Evolutionary conservation across 1,284 basidiomycete genomes (phyloP).

Genomic region (Tylopilus microsporus): DNA sequence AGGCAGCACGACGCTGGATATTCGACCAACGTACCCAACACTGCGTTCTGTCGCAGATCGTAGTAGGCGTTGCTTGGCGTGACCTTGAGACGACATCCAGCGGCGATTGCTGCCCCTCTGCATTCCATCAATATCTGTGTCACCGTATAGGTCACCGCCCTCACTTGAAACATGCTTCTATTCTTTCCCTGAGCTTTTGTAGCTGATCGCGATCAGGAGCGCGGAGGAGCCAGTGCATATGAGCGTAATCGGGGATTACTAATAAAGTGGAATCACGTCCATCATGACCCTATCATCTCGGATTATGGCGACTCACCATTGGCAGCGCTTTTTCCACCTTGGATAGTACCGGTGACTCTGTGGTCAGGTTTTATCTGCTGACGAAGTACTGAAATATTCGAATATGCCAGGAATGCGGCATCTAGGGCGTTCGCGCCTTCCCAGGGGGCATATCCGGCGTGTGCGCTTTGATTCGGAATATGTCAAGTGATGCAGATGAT

Average conservation of each 20-base stretch:
- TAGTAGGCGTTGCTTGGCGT: conserved; percentile 39
- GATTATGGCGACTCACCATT: conserved; percentile 46
- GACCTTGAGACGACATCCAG: conserved; percentile 59
- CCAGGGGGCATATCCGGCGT: conserved; percentile 74
- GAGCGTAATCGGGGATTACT: conserved; percentile 79
- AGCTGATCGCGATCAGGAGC: conserved; percentile 59
- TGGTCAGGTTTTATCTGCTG: conserved; percentile 68
- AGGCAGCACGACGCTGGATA: not conserved
- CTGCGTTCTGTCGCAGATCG: conserved; percentile 61
- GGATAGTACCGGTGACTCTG: conserved; percentile 63
- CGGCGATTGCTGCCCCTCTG: conserved; percentile 69
- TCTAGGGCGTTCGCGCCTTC: conserved; percentile 82
- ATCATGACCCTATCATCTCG: not conserved
- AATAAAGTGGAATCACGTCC: conserved; percentile 2
- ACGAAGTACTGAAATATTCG: conserved; percentile 66
- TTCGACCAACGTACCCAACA: conserved; percentile 43
- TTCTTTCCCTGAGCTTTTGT: conserved; percentile 43
- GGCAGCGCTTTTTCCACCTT: conserved; percentile 56
- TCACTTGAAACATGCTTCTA: conserved; percentile 58
- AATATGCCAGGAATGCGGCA: conserved; percentile 78
- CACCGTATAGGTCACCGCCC: not conserved
- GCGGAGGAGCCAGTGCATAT: conserved; percentile 62
- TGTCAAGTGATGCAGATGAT: not conserved
- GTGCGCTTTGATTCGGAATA: conserved; percentile 46
- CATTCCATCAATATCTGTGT: conserved; percentile 4